Evolutionary conservation across 495 filamentous ascomycete species (phyloP).

Genomic region (Xylaria telfairii): DNA sequence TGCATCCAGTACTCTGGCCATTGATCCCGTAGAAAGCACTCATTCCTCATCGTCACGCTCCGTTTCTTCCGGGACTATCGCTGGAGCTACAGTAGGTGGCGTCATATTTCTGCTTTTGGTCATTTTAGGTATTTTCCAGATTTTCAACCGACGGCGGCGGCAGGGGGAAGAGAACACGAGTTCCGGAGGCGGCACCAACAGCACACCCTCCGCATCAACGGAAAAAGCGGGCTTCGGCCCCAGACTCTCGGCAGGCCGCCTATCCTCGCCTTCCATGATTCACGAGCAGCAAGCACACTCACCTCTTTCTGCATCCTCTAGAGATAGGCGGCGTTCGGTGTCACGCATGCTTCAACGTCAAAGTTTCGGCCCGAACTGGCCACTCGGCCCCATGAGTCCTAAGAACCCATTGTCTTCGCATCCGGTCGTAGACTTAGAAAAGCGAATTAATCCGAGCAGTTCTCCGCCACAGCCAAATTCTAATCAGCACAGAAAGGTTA

Average conservation of each 20-base stretch:
- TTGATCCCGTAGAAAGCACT: slow-evolving; percentile 3
- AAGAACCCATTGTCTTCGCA: slow-evolving; percentile 29
- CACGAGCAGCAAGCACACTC: slow-evolving; percentile 28
- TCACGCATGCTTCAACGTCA: slow-evolving; percentile 4
- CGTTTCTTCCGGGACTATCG: slow-evolving; percentile 29
- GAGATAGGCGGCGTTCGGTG: slow-evolving; percentile 9
- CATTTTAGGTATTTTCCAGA: slow-evolving; percentile 15
- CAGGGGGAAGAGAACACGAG: slow-evolving; percentile 1
- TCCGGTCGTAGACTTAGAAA: slow-evolving; percentile 30
- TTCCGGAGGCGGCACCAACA: not conserved
- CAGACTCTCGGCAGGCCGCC: not conserved
- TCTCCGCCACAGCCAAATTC: not conserved
- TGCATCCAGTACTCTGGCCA: not conserved
- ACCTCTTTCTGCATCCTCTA: not conserved
- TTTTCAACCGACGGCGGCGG: slow-evolving; percentile 19
- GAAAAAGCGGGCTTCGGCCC: not conserved
- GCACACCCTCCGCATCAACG: not conserved
- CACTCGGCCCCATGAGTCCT: slow-evolving; percentile 23
- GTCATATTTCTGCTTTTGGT: slow-evolving; percentile 27
- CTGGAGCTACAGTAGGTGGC: slow-evolving; percentile 29
- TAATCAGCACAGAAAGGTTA: not conserved
- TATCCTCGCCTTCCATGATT: slow-evolving; percentile 32
- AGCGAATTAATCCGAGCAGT: slow-evolving; percentile 20
- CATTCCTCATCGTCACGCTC: slow-evolving; percentile 21
- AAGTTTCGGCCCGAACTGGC: slow-evolving; percentile 33